Evolutionary conservation across 148 eudicot genomes (phyloP), one percentile per base, ranked within the genome.

Genomic region (Rhododendron vialii): DNA sequence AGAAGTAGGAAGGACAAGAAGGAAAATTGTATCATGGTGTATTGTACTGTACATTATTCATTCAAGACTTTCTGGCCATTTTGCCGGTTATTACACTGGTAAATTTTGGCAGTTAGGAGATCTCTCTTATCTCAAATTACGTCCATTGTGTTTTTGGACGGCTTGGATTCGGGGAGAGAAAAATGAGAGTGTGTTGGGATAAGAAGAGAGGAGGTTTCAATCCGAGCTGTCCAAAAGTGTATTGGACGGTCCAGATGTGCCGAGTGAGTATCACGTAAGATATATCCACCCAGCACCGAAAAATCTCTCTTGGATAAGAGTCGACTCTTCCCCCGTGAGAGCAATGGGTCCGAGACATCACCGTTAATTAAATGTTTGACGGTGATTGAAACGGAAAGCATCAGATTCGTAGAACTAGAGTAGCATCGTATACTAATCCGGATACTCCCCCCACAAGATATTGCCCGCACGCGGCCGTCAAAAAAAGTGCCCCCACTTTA

Each of bases 1-100:
- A 73, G 65, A 53, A 48, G 80, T 30, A 24, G 2, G 10, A 47
- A 6, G 85, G 74, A 84, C 73, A 53, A 67, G 88, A 77, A 81
- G 79, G 83, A 71, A 57, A 41, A 11, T 79, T 59, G 51, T 43
- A 45, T 84, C 78, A 83, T 83, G 78, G 77, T 30, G 38, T 79
- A 36, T 65, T 87, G 89, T 91, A 86, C 81, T 89, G 89, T n/a
- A n/a, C n/a, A 84, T 84, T 75, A 24, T 55, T 82, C 79, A 20
- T 76, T 87, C 76, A 28, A 47, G 82, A 67, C 55, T 50, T 45
- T 41, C 75, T 55, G 83, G 86, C 86, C 86, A 38, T 51, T 85
- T 87, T 67, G 71, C 79, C 78, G 87, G 88, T 77, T 38, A 24
- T 61, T 78, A 48, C 85, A 80, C 86, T 38, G 79, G 28, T 57